Conservation (phyloP, 257 asterid genomes). For the Solanum pinnatisectum region DNA sequence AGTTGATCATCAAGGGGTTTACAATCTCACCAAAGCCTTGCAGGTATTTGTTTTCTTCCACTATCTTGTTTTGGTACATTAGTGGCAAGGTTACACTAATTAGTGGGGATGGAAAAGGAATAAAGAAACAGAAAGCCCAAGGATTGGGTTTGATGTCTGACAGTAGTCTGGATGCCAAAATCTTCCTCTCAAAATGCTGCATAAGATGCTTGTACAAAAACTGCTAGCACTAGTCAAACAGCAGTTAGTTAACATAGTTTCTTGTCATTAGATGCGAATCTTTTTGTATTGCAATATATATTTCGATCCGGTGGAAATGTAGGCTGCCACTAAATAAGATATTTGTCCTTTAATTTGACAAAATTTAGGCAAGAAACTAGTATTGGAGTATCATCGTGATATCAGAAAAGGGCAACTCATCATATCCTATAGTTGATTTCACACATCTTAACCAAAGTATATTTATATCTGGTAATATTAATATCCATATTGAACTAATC, state of each 20-base stretch:
- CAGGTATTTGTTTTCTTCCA: slow-evolving; percentile 41
- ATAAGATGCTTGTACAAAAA: not conserved
- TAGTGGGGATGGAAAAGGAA: not conserved
- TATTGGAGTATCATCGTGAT: not conserved
- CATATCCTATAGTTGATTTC: not conserved
- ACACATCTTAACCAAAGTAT: not conserved
- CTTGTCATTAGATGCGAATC: not conserved
- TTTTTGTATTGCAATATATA: not conserved
- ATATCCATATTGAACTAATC: not conserved
- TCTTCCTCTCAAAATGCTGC: not conserved
- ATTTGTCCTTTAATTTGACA: not conserved
- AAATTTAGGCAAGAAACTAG: not conserved
- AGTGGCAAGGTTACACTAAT: not conserved
- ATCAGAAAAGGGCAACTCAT: not conserved
- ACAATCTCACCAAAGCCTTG: slow-evolving; percentile 80
- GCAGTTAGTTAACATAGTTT: not conserved
- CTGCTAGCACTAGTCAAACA: not conserved
- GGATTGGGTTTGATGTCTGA: not conserved
- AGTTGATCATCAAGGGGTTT: slow-evolving; percentile 92
- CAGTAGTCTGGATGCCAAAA: not conserved
- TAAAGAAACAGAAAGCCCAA: not conserved
- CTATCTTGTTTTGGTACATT: not conserved
- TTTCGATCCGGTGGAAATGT: not conserved
- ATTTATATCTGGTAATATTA: not conserved
- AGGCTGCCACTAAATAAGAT: not conserved